phyloP scores from a whole-genome alignment of 2,329 filamentous ascomycete genomes.

The Teratosphaeriaceae sp. region DNA sequence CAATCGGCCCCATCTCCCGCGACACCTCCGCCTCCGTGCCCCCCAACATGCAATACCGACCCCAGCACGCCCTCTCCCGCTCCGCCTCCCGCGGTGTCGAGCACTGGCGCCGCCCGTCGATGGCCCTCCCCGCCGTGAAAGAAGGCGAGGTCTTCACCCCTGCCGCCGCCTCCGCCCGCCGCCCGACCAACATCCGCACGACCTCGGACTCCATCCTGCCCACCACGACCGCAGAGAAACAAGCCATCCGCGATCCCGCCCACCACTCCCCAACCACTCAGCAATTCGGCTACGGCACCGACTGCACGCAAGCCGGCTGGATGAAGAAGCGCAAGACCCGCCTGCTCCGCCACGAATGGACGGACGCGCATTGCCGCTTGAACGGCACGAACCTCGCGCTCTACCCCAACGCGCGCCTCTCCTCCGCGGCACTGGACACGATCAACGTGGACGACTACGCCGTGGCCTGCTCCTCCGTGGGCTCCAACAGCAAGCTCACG shows the following conservation, averaged over 20 bases:
- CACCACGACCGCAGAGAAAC: background rate
- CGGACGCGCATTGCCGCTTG: conserved; percentile 84
- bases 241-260: conserved; percentile 21
- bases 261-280: conserved; percentile 25
- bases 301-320: conserved; percentile 61
- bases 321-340: conserved; percentile 94
- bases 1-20: conserved; percentile 64
- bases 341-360: conserved; percentile 88
- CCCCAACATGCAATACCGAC: conserved; percentile 77
- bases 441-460: conserved; percentile 86
- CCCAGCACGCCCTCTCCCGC: conserved; percentile 35
- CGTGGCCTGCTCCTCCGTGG: conserved; percentile 72
- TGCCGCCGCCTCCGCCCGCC: conserved; percentile 21
- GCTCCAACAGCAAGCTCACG: conserved; percentile 71
- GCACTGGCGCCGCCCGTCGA: conserved; percentile 55
- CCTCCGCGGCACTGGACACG: conserved; percentile 65
- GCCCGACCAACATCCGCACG: too few species aligned
- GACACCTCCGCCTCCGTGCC: conserved; percentile 86
- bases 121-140: conserved; percentile 62
- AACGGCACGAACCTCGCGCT: conserved; percentile 57
- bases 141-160: conserved; percentile 42
- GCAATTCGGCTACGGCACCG: conserved; percentile 27
- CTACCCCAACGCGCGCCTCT: conserved; percentile 50
- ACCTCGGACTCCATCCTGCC: background rate
- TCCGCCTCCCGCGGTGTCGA: conserved; percentile 32